A percentile compares a stretch with the other conserved stretches of the same genome.
Evolutionary conservation across 768 basidiomycete species (phyloP).

Genomic region (Podaxis sp.): DNA sequence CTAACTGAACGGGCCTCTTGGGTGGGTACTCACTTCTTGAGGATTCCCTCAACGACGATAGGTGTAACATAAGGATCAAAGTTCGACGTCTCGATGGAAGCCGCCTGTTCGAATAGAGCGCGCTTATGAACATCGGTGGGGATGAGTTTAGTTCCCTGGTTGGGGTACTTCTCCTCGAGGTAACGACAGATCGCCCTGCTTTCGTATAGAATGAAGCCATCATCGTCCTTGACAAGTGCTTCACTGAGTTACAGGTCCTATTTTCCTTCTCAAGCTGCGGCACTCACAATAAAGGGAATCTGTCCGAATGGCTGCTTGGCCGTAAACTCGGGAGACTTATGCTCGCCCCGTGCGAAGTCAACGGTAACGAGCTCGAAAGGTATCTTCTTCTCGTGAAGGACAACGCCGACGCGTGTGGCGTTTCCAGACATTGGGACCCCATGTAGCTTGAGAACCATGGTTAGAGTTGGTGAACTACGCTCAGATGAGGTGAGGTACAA

Average conservation of each 20-base stretch:
- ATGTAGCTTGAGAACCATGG: slow-evolving; percentile 30
- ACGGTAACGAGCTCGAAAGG: slow-evolving; percentile 46
- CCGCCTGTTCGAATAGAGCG: slow-evolving; percentile 38
- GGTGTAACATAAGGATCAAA: slow-evolving; percentile 37
- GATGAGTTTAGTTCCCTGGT: slow-evolving; percentile 44
- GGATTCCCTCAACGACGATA: slow-evolving; percentile 43
- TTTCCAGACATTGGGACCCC: slow-evolving; percentile 37
- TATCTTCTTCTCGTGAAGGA: slow-evolving; percentile 51
- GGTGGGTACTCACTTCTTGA: slow-evolving; percentile 38
- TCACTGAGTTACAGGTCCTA: not conserved
- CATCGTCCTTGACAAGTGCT: slow-evolving; percentile 39
- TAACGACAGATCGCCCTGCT: slow-evolving; percentile 56
- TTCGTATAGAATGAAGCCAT: slow-evolving; percentile 56
- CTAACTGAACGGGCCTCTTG: not conserved
- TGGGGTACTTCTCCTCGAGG: slow-evolving; percentile 45
- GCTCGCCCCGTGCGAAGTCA: slow-evolving; percentile 39
- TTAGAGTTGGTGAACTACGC: not conserved
- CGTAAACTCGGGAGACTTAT: slow-evolving; percentile 32
- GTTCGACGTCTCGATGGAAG: slow-evolving; percentile 44
- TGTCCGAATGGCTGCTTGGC: slow-evolving; percentile 10
- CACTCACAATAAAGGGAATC: not conserved
- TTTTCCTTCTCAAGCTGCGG: too few species aligned
- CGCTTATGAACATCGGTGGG: slow-evolving; percentile 36
- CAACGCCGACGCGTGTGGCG: slow-evolving; percentile 45
- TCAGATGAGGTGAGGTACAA: not conserved